These are phyloP conservation scores for Rubia balearica DNA, from an alignment of 305 asterid genomes.

Conservation along the genomic window DNA sequence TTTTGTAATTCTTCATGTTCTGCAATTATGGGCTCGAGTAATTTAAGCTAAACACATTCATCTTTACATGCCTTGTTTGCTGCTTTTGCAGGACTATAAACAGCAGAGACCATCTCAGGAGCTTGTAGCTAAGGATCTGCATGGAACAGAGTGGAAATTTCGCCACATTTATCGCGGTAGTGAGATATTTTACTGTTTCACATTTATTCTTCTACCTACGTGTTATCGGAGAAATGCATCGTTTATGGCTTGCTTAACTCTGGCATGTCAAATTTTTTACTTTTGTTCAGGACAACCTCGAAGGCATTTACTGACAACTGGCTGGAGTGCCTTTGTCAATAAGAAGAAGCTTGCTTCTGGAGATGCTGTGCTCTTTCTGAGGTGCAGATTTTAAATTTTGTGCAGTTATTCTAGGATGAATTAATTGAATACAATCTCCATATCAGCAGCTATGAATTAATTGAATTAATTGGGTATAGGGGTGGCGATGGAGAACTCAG, in stretches of 20 bases:
- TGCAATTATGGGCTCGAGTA: background rate
- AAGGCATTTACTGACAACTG: slow-evolving; percentile 96
- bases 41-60: background rate
- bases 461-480: no score
- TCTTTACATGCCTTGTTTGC: background rate
- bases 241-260: slow-evolving; percentile 1
- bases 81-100: slow-evolving; percentile 56
- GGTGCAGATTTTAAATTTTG: slow-evolving; percentile 35
- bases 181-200: background rate
- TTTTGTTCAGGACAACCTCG: slow-evolving; percentile 87
- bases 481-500: slow-evolving; percentile 94
- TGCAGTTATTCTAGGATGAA: slow-evolving; percentile 14
- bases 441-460: background rate
- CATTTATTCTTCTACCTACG: background rate
- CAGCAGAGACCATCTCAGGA: slow-evolving; percentile 97
- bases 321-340: slow-evolving; percentile 99
- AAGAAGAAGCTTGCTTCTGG: slow-evolving; percentile 89
- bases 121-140: slow-evolving; percentile 90
- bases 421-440: slow-evolving; percentile 9
- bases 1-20: background rate
- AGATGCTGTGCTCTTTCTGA: slow-evolving; percentile 95
- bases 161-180: slow-evolving; percentile 96
- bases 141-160: slow-evolving; percentile 87
- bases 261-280: slow-evolving; percentile 7
- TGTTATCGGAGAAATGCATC: background rate